phyloP scores from a whole-genome alignment of 441 rosid genomes.

The Pelargonium cotyledonis region DNA sequence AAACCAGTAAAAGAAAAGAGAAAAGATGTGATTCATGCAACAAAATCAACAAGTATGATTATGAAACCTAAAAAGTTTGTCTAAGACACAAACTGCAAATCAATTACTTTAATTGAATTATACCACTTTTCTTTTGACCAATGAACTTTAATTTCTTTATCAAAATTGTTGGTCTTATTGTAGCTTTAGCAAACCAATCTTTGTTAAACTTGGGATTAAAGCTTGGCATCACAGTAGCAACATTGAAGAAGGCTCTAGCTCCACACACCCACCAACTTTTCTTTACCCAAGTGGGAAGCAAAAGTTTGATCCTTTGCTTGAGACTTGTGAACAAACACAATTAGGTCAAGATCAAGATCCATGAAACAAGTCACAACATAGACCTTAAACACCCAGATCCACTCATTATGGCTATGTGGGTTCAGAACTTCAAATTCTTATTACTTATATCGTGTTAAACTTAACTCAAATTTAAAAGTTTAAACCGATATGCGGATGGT shows the following conservation, averaged over 20 bases:
- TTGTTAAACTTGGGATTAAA: conserved; percentile 28
- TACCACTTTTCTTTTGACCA: conserved; percentile 17
- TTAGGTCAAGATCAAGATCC: conserved; percentile 10
- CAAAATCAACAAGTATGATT: no score
- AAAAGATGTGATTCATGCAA: no score
- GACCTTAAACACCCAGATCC: background rate
- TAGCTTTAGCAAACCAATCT: conserved; percentile 13
- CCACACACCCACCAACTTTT: conserved; percentile 12
- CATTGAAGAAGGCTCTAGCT: conserved; percentile 22
- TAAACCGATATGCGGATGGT: no score
- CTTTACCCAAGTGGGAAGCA: conserved; percentile 41
- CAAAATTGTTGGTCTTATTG: background rate
- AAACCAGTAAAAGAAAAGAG: no score
- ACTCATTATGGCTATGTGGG: no score
- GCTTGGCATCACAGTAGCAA: conserved; percentile 29
- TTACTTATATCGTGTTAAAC: no score
- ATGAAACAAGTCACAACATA: background rate
- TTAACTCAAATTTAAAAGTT: no score
- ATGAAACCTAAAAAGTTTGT: no score
- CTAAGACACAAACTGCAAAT: no score
- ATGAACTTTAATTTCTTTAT: conserved; percentile 7
- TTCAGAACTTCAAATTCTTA: no score
- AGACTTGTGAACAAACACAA: conserved; percentile 17
- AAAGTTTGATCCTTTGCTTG: conserved; percentile 33
- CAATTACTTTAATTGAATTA: background rate